Evolutionary conservation across 129 eudicot species (phyloP).

Genomic region (Arctium lappa): DNA sequence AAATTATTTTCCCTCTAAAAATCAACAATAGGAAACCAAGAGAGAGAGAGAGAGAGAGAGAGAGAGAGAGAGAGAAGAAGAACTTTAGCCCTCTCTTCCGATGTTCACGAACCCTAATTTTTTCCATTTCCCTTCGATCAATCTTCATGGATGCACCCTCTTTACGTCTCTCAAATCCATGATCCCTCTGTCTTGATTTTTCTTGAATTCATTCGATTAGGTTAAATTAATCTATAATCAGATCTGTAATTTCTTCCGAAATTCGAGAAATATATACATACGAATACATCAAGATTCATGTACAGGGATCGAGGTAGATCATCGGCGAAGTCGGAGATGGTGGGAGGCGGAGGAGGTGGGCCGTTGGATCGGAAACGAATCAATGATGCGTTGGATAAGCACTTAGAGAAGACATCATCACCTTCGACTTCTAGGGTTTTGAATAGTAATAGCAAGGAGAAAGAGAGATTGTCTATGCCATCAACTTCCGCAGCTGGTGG

Average conservation of each 20-base stretch:
- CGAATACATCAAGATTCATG: conserved; percentile 27
- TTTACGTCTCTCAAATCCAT: conserved; percentile 3
- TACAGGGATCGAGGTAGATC: conserved; percentile 70
- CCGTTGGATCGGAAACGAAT: conserved; percentile 78
- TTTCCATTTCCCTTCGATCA: conserved; percentile 28
- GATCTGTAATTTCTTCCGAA: conserved; percentile 15
- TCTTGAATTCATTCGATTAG: not conserved
- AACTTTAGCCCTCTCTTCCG: conserved; percentile 28
- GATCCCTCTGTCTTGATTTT: not conserved
- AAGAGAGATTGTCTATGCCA: conserved; percentile 39
- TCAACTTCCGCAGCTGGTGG: conserved; percentile 56
- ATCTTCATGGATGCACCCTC: conserved; percentile 13
- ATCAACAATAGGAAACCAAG: conserved; percentile 21
- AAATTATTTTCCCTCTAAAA: conserved; percentile 11
- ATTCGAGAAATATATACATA: not conserved
- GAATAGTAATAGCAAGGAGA: conserved; percentile 35
- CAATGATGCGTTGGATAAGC: conserved; percentile 79
- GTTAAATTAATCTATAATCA: conserved; percentile 4
- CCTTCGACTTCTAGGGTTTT: conserved; percentile 65
- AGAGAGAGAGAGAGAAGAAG: conserved; percentile 26
- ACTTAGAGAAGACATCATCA: conserved; percentile 60
- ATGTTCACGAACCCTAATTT: conserved; percentile 53
- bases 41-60: conserved; percentile 25
- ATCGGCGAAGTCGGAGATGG: conserved; percentile 54
- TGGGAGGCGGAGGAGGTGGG: conserved; percentile 36